Evolutionary conservation across 306 rosid genomes (phyloP), one percentile per base, ranked within the genome.

Genomic region (Corylus americana): DNA sequence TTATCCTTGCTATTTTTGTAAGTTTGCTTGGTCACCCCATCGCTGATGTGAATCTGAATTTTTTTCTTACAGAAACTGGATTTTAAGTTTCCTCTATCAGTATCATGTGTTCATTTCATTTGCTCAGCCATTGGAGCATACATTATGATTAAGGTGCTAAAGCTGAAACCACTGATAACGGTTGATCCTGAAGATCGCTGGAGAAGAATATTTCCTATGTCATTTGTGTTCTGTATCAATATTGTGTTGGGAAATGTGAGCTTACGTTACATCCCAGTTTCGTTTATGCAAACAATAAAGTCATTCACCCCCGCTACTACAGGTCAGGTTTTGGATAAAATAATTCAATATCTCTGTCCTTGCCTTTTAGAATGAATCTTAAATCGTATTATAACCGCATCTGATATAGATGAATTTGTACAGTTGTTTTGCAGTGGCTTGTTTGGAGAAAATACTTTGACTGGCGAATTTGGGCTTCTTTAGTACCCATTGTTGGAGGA

Each of bases 231-330:
- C 81, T 94, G 98, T 59, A 92, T 94, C 68, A 94, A 94, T 86
- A 94, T 95, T 76, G 97, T 95, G 42, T 78, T 95, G 88, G 98
- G 98, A 78, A 95, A 95, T 80, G 98, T 95, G 74, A 95, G 98
- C 86, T 74, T 95, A 31, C 89, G 98, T 47, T 95, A 95, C 88
- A 92, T 95, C 82, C 98, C 98, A 67, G 98, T 95, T 80, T 95
- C 98, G 57, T 95, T 95, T 84, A 95, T 95, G 98, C 98, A 94
- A 91, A 94, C 98, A 48, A 91, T 94, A 49, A 94, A 94, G 88
- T 94, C 98, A 5, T 94, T 94, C 90, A 95, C 98, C 25, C 98
- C 98, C 58, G 98, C 98, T 47, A 95, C 98, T 55, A 95, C 98
- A 55, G 98, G 98, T 92, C 51, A 79, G 84, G 35, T 74, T 79